A percentile compares a stretch with the other conserved stretches of the same genome.
Evolutionary conservation across 176 grass and related monocot genomes (phyloP).

Genomic region (Cenchrus purpureus): DNA sequence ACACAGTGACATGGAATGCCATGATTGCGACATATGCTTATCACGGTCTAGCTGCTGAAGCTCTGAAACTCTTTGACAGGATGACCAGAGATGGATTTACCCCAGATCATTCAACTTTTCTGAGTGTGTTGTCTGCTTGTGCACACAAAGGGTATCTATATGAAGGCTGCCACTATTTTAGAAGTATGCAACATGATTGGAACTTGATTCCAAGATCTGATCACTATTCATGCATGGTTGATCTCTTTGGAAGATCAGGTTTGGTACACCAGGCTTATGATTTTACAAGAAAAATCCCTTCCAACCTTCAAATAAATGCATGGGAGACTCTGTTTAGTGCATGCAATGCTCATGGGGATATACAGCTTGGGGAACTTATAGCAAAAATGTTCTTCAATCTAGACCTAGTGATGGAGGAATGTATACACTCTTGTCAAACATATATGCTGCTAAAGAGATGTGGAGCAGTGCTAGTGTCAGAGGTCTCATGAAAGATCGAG

Average conservation of each 20-base stretch:
- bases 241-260: conserved; percentile 73
- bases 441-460: conserved; percentile 75
- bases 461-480: conserved; percentile 60
- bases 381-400: conserved; percentile 59
- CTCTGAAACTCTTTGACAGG: conserved; percentile 55
- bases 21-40: conserved; percentile 80
- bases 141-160: conserved; percentile 74
- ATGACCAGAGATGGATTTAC: conserved; percentile 60
- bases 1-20: conserved; percentile 80
- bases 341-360: conserved; percentile 67
- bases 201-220: conserved; percentile 67
- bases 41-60: conserved; percentile 69
- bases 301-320: conserved; percentile 52
- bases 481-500: conserved; percentile 65
- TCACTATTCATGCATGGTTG: conserved; percentile 86
- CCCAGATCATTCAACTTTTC: conserved; percentile 71
- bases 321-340: conserved; percentile 82
- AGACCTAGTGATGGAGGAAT: conserved; percentile 71
- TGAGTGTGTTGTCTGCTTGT: conserved; percentile 71
- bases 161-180: conserved; percentile 69
- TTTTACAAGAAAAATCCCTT: conserved; percentile 62
- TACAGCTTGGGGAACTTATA: conserved; percentile 65
- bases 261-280: conserved; percentile 65
- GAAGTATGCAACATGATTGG: conserved; percentile 69
- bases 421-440: conserved; percentile 72